Evolutionary conservation across 2,329 filamentous ascomycete genomes (phyloP), one percentile per base, ranked within the genome.

Genomic region (Talaromyces sp.): DNA sequence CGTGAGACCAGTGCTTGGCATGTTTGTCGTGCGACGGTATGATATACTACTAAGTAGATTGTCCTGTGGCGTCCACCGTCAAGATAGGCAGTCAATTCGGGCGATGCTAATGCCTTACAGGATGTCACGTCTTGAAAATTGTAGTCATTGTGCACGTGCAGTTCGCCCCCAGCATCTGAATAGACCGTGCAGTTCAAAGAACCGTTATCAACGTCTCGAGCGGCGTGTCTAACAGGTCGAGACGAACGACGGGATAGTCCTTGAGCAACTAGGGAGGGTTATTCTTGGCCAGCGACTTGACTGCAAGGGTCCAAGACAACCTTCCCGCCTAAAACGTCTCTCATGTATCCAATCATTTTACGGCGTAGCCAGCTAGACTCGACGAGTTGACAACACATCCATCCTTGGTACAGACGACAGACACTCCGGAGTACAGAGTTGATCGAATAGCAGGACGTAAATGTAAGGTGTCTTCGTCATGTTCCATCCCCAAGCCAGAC

Each of bases 281-380:
- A 50, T 5, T 31, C 25, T 50, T 44, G 42, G 42, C 42, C 21
- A 25, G 42, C 23, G 23, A 28, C 44, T 31, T 50, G 14, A 35
- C 28, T 54, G 50, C 50, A 54, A 54, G 50, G 50, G 31, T 35
- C 50, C 50, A 54, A 54, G 50, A 37, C n/a, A n/a, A 35, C 18
- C 14, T 6, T 31, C 11, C 25, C 31, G 16, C 31, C 48, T 35
- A 6, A n/a, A 54, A 35, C 28, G 23, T n/a, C 48, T 18, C 11
- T 12, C 7, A 35, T 21, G 1, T 4, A 14, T 21, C 50, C 28
- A 54, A 33, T 35, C 2, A 21, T 21, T 35, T 11, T 6, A 1
- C 16, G 4, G 2, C 11, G 6, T 6, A 14, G 9, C 44, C 8
- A n/a, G 44, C 9, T 2, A 48, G 23, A 48, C 16, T 28, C 14